Evolutionary conservation across 2,329 filamentous ascomycete species (phyloP).

Genomic region (Neoscytalidium dimidiatum): DNA sequence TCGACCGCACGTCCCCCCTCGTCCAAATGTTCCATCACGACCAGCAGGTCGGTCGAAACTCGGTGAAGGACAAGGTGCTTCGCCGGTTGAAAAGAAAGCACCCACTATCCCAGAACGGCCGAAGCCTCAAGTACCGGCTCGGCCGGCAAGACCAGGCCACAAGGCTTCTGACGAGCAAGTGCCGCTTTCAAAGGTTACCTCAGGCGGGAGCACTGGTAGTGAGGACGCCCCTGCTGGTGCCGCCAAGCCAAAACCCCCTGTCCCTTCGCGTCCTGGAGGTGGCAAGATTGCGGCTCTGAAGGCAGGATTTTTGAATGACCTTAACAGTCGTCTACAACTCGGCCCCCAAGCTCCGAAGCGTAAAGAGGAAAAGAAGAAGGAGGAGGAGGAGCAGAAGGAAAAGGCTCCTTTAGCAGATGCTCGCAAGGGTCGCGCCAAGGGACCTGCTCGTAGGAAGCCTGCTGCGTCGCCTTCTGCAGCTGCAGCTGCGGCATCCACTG

Average conservation of each 20-base stretch:
- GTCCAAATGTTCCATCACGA: conserved; percentile 36
- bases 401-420: conserved; percentile 84
- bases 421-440: conserved; percentile 84
- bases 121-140: conserved; percentile 64
- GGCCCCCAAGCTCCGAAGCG: conserved; percentile 82
- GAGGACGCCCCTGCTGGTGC: conserved; percentile 45
- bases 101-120: conserved; percentile 59
- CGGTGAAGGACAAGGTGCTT: conserved; percentile 30
- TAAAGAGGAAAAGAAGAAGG: conserved; percentile 64
- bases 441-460: conserved; percentile 75
- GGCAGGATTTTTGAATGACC: conserved; percentile 87
- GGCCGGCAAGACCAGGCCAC: conserved; percentile 56
- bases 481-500: conserved; percentile 32
- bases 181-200: conserved; percentile 37
- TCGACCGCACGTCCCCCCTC: conserved; percentile 27
- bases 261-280: conserved; percentile 76
- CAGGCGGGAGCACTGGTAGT: conserved; percentile 25
- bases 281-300: conserved; percentile 90
- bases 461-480: conserved; percentile 45
- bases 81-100: conserved; percentile 52
- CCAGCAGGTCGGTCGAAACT: conserved; percentile 25
- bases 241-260: conserved; percentile 75
- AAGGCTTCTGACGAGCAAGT: conserved; percentile 33
- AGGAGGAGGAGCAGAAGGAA: conserved; percentile 57
- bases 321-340: conserved; percentile 85